Evolutionary conservation across 2,329 filamentous ascomycete genomes (phyloP).

Genomic region (Calonectria crousiana): DNA sequence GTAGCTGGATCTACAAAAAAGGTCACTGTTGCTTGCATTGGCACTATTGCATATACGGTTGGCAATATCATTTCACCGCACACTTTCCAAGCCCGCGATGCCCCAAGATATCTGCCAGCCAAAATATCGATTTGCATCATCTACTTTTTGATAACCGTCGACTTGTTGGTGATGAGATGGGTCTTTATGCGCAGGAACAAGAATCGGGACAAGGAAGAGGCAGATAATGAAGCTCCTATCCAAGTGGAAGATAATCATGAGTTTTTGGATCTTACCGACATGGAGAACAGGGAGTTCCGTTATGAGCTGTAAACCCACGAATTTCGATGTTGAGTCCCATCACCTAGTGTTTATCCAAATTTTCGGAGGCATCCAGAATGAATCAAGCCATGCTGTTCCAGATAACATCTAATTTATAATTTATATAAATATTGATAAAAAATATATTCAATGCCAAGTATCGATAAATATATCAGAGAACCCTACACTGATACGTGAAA

Average conservation of each 20-base stretch:
- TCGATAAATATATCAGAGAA: no score
- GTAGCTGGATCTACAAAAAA: constrained; percentile 39
- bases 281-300: constrained; percentile 33
- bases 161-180: constrained; percentile 35
- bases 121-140: constrained; percentile 39
- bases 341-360: not conserved
- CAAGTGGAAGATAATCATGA: constrained; percentile 33
- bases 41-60: constrained; percentile 36
- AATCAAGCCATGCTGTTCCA: not conserved
- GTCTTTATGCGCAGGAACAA: constrained; percentile 30
- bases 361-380: not conserved
- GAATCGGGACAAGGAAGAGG: constrained; percentile 26
- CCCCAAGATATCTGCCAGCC: constrained; percentile 32
- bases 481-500: no score
- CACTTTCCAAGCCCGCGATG: constrained; percentile 36
- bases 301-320: constrained; percentile 22
- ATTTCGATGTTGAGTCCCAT: not conserved
- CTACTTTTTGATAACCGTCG: constrained; percentile 35
- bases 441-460: not conserved
- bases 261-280: constrained; percentile 35
- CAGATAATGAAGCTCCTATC: not conserved
- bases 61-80: constrained; percentile 40
- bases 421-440: not conserved
- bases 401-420: not conserved
- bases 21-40: constrained; percentile 37